Evolutionary conservation across 108 stramenopile species (phyloP).

Genomic region (Aurantiochytrium sp.): DNA sequence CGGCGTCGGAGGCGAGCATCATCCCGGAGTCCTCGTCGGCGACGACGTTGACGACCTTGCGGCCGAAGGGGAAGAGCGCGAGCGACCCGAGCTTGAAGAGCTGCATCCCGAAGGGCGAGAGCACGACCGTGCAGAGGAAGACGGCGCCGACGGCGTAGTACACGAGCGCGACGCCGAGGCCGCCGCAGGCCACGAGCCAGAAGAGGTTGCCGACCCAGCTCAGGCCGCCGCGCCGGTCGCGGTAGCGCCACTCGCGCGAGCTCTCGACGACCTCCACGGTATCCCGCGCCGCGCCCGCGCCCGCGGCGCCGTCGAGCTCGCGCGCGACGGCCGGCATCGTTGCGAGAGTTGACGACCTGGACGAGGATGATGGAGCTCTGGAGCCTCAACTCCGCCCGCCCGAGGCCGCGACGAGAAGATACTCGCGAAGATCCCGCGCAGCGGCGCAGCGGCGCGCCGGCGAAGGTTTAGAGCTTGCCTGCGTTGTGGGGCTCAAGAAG

Average conservation of each 20-base stretch:
- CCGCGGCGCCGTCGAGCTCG: background rate
- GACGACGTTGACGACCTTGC: background rate
- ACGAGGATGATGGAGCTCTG: too few relatives aligned
- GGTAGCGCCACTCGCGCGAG: background rate
- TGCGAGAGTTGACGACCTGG: too few relatives aligned
- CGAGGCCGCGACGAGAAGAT: too few relatives aligned
- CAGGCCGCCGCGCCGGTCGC: background rate
- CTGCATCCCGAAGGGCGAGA: background rate
- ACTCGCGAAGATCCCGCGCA: too few relatives aligned
- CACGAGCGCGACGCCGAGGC: background rate
- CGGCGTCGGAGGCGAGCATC: background rate
- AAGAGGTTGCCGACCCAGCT: constrained; percentile 6
- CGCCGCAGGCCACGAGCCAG: background rate
- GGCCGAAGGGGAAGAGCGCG: constrained; percentile 4
- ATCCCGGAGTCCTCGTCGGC: background rate
- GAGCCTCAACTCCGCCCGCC: too few relatives aligned
- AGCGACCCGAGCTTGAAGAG: background rate
- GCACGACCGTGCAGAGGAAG: background rate
- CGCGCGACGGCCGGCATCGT: too few relatives aligned
- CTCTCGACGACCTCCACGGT: background rate
- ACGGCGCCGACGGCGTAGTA: background rate
- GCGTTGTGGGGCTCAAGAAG: too few relatives aligned
- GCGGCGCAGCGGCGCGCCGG: too few relatives aligned
- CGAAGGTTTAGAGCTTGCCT: too few relatives aligned
- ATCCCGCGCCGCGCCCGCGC: background rate